phyloP scores from a whole-genome alignment of 2,329 filamentous ascomycete species.

The Talaromyces sp. region DNA sequence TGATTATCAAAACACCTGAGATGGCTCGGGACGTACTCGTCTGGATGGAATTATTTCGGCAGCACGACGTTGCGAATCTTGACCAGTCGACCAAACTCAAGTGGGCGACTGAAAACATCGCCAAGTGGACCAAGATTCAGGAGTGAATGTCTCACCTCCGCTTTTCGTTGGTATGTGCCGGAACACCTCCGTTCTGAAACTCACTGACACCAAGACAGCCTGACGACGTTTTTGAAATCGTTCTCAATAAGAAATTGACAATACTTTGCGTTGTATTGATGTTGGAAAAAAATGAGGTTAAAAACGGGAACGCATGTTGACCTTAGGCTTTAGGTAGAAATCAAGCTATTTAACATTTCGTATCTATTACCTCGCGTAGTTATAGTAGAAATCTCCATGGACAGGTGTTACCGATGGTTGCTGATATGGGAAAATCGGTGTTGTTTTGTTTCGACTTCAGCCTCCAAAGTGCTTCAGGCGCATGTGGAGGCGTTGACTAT shows the following conservation, averaged over 20 bases:
- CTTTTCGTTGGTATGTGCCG: neutral
- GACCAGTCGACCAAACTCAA: neutral
- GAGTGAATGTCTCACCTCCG: neutral
- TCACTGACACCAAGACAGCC: neutral
- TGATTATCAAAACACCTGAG: neutral
- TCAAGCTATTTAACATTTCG: neutral
- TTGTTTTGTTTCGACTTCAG: too few relatives aligned
- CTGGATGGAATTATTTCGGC: neutral
- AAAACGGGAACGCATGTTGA: neutral
- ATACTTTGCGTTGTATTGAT: neutral
- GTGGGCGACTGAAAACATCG: neutral
- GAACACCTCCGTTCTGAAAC: neutral
- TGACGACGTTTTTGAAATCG: neutral
- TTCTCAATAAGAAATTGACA: neutral
- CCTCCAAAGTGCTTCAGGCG: neutral
- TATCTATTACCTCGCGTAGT: neutral
- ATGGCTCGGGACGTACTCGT: neutral
- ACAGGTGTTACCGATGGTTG: too few relatives aligned
- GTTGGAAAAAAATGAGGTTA: neutral
- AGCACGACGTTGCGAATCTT: neutral
- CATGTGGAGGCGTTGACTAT: neutral
- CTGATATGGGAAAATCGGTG: too few relatives aligned
- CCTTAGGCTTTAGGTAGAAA: neutral
- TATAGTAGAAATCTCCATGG: neutral
- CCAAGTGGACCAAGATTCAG: neutral